Evolutionary conservation across 2,329 filamentous ascomycete genomes (phyloP).

Genomic region (Fusarium euwallaceae): DNA sequence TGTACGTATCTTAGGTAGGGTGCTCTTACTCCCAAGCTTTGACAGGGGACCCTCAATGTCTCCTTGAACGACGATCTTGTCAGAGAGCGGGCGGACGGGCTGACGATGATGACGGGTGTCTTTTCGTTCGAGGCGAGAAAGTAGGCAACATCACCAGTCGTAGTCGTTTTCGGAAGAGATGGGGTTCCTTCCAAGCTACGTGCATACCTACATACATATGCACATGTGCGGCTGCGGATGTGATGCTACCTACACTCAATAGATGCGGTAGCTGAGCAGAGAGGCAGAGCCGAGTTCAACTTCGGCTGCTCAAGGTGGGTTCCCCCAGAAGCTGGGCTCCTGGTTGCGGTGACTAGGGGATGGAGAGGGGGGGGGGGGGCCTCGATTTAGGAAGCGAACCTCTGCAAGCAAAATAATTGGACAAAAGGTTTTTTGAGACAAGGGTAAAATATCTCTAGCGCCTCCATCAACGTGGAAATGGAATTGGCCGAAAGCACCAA

Average conservation of each 20-base stretch:
- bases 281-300: neutral
- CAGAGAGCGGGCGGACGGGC: slow-evolving; percentile 17
- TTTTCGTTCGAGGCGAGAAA: neutral
- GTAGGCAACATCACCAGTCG: neutral
- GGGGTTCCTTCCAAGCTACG: neutral
- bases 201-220: slow-evolving; percentile 7
- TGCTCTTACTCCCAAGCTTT: no score
- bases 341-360: neutral
- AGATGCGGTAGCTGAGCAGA: neutral
- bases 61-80: slow-evolving; percentile 25
- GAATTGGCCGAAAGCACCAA: slow-evolving; percentile 3
- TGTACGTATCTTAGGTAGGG: no score
- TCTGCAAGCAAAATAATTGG: neutral
- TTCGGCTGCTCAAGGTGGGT: neutral
- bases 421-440: neutral
- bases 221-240: slow-evolving; percentile 22
- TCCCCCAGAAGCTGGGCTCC: neutral
- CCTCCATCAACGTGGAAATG: slow-evolving; percentile 23
- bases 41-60: slow-evolving; percentile 13
- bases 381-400: slow-evolving; percentile 21
- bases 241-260: slow-evolving; percentile 3
- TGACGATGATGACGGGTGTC: slow-evolving; percentile 15
- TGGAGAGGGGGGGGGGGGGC: neutral
- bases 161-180: slow-evolving; percentile 21
- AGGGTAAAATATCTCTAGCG: slow-evolving; percentile 13